These are phyloP conservation scores for Pascua sp. DNA, from an alignment of 1,284 basidiomycete genomes.

Conservation along the genomic window DNA sequence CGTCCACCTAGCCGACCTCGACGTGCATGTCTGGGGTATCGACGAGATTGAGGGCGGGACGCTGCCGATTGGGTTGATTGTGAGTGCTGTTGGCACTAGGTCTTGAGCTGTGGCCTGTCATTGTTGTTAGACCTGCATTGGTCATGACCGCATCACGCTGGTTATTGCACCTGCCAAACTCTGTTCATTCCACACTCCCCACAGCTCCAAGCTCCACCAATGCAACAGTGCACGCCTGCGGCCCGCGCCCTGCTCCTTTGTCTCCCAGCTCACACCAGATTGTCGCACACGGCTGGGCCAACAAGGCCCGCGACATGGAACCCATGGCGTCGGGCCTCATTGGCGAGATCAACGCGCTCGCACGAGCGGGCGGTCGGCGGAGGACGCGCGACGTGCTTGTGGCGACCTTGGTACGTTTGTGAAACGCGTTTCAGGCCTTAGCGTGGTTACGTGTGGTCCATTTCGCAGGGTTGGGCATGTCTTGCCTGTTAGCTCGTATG, in stretches of 20 bases:
- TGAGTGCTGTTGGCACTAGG: slow-evolving; percentile 17
- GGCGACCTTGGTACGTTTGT: slow-evolving; percentile 39
- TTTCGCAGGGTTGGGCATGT: too few relatives aligned
- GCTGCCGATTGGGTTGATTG: slow-evolving; percentile 30
- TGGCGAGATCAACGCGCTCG: slow-evolving; percentile 23
- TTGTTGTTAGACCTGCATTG: too few relatives aligned
- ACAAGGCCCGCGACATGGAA: slow-evolving; percentile 22
- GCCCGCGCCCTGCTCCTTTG: too few relatives aligned
- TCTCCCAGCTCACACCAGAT: slow-evolving; percentile 8
- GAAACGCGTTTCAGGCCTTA: background rate
- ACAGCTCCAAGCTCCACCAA: too few relatives aligned
- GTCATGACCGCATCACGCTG: too few relatives aligned
- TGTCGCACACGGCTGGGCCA: slow-evolving; percentile 16
- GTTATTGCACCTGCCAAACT: background rate
- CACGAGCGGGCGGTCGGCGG: slow-evolving; percentile 5
- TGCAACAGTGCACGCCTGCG: too few relatives aligned
- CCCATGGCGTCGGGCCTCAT: slow-evolving; percentile 38
- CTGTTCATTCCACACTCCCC: background rate
- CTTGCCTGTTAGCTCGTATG: too few relatives aligned
- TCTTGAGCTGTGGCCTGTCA: background rate
- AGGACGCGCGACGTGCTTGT: slow-evolving; percentile 39
- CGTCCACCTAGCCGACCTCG: slow-evolving; percentile 32
- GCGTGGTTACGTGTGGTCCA: too few relatives aligned
- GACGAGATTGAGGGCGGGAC: slow-evolving; percentile 32
- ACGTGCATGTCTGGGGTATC: slow-evolving; percentile 38